Conservation (phyloP, 2,329 filamentous ascomycete species). For the Fusarium bactridioides region DNA sequence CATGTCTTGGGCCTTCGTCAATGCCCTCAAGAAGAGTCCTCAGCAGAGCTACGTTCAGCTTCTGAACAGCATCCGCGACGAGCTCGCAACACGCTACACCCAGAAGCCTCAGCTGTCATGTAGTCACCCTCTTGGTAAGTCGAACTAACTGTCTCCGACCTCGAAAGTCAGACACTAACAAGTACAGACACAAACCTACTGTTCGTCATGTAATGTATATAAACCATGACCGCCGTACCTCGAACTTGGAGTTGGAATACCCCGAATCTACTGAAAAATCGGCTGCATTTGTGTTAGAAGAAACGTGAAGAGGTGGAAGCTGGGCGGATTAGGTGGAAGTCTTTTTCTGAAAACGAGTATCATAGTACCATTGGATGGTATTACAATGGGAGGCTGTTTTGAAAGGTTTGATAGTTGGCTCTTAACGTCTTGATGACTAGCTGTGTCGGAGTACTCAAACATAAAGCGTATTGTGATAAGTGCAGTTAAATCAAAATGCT, state of each 20-base stretch:
- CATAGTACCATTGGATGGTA: not conserved
- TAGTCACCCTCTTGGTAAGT: conserved; percentile 92
- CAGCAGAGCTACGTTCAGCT: conserved; percentile 98
- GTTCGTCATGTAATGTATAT: conserved; percentile 64
- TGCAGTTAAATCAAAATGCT: conserved; percentile 17
- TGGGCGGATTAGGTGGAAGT: not conserved
- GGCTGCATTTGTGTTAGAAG: not conserved
- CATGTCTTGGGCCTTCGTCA: conserved; percentile 98
- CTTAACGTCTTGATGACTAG: not conserved
- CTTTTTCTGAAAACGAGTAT: not conserved
- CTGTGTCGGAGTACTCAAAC: not conserved
- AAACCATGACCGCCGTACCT: conserved; percentile 11
- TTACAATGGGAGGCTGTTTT: conserved; percentile 28
- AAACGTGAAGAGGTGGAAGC: not conserved
- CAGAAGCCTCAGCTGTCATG: conserved; percentile 98
- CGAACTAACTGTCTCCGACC: not conserved
- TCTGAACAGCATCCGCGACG: conserved; percentile 94
- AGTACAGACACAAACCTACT: conserved; percentile 67
- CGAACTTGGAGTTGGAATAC: conserved; percentile 22
- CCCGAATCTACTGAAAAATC: conserved; percentile 9
- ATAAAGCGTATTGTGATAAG: conserved; percentile 3
- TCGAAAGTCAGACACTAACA: conserved; percentile 4
- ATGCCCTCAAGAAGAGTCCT: conserved; percentile 91
- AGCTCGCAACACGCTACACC: conserved; percentile 84
- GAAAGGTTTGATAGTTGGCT: conserved; percentile 7